Evolutionary conservation across 495 filamentous ascomycete genomes (phyloP).

Genomic region (Pseudotulostoma volvatum): DNA sequence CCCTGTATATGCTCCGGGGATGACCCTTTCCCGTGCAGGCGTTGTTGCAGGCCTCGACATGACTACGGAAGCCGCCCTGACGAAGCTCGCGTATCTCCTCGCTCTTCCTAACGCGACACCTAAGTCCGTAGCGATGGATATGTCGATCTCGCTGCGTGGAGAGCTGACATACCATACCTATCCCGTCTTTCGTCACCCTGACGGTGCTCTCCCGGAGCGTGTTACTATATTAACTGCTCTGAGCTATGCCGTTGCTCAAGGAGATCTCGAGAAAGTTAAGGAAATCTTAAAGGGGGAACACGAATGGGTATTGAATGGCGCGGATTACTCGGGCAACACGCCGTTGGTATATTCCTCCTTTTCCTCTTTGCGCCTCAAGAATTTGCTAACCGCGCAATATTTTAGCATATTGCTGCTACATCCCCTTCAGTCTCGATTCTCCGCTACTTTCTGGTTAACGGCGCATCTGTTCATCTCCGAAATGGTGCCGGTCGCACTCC

Average conservation of each 20-base stretch:
- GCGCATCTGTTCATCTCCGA: slow-evolving; percentile 73
- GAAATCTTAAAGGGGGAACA: slow-evolving; percentile 50
- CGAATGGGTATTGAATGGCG: slow-evolving; percentile 53
- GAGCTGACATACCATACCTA: slow-evolving; percentile 66
- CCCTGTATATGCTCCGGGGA: slow-evolving; percentile 83
- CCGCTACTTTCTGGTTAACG: slow-evolving; percentile 52
- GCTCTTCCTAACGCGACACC: slow-evolving; percentile 46
- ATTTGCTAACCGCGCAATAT: slow-evolving; percentile 1
- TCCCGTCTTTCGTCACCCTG: slow-evolving; percentile 55
- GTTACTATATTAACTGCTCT: slow-evolving; percentile 48
- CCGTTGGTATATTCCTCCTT: slow-evolving; percentile 39
- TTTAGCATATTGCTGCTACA: slow-evolving; percentile 47
- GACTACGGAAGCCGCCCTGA: slow-evolving; percentile 85
- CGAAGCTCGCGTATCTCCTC: slow-evolving; percentile 82
- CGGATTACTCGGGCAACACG: slow-evolving; percentile 86
- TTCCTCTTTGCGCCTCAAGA: slow-evolving; percentile 1
- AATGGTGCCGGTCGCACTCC: slow-evolving; percentile 72
- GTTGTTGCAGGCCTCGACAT: slow-evolving; percentile 88
- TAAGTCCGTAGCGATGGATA: slow-evolving; percentile 46
- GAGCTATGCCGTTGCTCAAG: slow-evolving; percentile 65
- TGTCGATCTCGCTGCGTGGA: slow-evolving; percentile 64
- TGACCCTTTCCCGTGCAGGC: slow-evolving; percentile 68
- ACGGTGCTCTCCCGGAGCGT: slow-evolving; percentile 30
- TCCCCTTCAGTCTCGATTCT: slow-evolving; percentile 46
- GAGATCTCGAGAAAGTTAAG: slow-evolving; percentile 45